Conservation (phyloP, 2,329 filamentous ascomycete species). For the Thermochaetoides dissita region DNA sequence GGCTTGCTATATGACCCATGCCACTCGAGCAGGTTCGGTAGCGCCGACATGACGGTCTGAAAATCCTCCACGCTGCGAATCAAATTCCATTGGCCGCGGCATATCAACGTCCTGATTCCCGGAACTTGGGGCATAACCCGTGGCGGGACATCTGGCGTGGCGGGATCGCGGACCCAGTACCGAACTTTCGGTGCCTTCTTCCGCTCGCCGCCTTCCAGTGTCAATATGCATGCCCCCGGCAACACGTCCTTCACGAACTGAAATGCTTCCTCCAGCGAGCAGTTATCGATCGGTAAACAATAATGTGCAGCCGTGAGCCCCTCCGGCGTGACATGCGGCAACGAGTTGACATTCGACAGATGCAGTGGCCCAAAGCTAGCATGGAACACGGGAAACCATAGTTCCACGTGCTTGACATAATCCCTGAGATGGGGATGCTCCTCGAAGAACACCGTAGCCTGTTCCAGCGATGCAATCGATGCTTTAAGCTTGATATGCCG, state of each 20-base stretch:
- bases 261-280: conserved; percentile 57
- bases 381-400: conserved; percentile 66
- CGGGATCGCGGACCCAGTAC: conserved; percentile 30
- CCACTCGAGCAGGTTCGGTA: conserved; percentile 53
- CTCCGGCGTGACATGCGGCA: conserved; percentile 40
- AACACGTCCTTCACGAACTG: conserved; percentile 45
- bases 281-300: conserved; percentile 49
- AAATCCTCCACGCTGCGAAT: conserved; percentile 53
- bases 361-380: conserved; percentile 34
- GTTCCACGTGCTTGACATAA: conserved; percentile 59
- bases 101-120: conserved; percentile 52
- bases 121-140: conserved; percentile 25
- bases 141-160: conserved; percentile 3
- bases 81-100: conserved; percentile 66
- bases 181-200: conserved; percentile 58
- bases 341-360: conserved; percentile 28
- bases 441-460: conserved; percentile 47
- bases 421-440: conserved; percentile 42
- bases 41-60: conserved; percentile 41
- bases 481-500: conserved; percentile 65
- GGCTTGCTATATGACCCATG: conserved; percentile 55
- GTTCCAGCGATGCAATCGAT: conserved; percentile 46
- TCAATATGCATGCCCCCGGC: conserved; percentile 50
- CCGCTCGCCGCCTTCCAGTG: conserved; percentile 62
- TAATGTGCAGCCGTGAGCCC: conserved; percentile 45